A percentile compares a stretch with the other conserved stretches of the same genome.
phyloP scores from a whole-genome alignment of 2,329 filamentous ascomycete genomes.

The Penicillium griseofulvum region DNA sequence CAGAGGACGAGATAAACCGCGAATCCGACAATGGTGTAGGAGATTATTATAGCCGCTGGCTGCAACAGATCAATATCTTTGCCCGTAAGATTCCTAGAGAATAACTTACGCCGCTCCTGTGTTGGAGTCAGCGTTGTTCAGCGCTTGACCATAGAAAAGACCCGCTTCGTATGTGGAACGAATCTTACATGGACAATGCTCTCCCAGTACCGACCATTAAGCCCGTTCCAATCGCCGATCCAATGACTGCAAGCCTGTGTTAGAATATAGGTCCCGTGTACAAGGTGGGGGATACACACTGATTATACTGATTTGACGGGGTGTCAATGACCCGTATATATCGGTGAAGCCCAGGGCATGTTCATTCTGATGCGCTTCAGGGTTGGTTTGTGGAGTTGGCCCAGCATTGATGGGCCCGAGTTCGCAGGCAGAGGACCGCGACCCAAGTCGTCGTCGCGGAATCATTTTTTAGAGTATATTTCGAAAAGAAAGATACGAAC shows the following conservation, averaged over 20 bases:
- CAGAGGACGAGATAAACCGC: conserved; percentile 76
- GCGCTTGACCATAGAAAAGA: not conserved
- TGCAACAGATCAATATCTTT: conserved; percentile 11
- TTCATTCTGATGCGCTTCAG: not conserved
- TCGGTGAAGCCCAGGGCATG: conserved; percentile 19
- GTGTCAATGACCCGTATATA: conserved; percentile 20
- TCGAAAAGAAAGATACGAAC: not conserved
- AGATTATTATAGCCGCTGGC: conserved; percentile 38
- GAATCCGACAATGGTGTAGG: conserved; percentile 37
- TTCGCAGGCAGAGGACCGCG: not conserved
- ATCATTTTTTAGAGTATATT: not conserved
- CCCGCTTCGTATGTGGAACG: not conserved
- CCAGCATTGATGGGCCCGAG: not conserved
- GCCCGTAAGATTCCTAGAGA: not conserved
- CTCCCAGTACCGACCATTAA: conserved; percentile 31
- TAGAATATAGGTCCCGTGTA: not conserved
- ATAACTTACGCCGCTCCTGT: conserved; percentile 30
- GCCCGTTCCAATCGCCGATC: conserved; percentile 32
- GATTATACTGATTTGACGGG: conserved; percentile 24
- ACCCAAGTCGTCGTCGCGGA: conserved; percentile 1
- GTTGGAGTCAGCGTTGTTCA: conserved; percentile 1
- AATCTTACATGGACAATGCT: conserved; percentile 29
- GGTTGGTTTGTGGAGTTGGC: not conserved
- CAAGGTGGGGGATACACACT: conserved; percentile 17
- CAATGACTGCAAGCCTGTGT: conserved; percentile 24